Evolutionary conservation across 1,284 basidiomycete genomes (phyloP).

Genomic region (Anthracocystis walkeri): DNA sequence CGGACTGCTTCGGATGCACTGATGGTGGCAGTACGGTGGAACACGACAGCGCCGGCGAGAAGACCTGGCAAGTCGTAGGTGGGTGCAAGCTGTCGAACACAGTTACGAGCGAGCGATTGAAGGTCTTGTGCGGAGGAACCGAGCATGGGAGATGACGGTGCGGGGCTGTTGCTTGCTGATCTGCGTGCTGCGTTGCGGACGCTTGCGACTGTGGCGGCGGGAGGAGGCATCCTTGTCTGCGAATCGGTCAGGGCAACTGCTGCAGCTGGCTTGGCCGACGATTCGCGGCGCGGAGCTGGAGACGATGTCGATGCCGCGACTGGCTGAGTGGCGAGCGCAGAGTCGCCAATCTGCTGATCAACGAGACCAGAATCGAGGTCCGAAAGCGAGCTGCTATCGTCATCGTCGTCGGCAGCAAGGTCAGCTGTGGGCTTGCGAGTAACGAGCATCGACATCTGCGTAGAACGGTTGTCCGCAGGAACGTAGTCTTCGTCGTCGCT

Average conservation of each 20-base stretch:
- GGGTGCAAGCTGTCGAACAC: conserved; percentile 55
- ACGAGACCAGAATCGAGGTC: conserved; percentile 31
- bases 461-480: conserved; percentile 20
- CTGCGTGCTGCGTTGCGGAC: conserved; percentile 37
- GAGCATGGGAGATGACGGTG: conserved; percentile 33
- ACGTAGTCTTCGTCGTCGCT: conserved; percentile 49
- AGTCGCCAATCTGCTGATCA: conserved; percentile 35
- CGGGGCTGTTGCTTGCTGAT: conserved; percentile 51
- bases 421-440: conserved; percentile 5
- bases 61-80: conserved; percentile 67
- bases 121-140: conserved; percentile 43
- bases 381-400: conserved; percentile 47
- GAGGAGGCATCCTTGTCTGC: conserved; percentile 54
- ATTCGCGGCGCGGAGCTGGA: conserved; percentile 18
- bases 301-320: neutral
- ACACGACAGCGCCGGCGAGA: conserved; percentile 66
- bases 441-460: conserved; percentile 8
- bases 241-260: conserved; percentile 39
- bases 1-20: conserved; percentile 64
- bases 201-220: conserved; percentile 19
- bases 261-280: conserved; percentile 17
- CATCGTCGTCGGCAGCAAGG: conserved; percentile 5
- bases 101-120: conserved; percentile 42
- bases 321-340: conserved; percentile 24
- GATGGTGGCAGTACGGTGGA: conserved; percentile 69